phyloP scores from a whole-genome alignment of 2,329 filamentous ascomycete genomes.

The Sclerotinia trifoliorum region DNA sequence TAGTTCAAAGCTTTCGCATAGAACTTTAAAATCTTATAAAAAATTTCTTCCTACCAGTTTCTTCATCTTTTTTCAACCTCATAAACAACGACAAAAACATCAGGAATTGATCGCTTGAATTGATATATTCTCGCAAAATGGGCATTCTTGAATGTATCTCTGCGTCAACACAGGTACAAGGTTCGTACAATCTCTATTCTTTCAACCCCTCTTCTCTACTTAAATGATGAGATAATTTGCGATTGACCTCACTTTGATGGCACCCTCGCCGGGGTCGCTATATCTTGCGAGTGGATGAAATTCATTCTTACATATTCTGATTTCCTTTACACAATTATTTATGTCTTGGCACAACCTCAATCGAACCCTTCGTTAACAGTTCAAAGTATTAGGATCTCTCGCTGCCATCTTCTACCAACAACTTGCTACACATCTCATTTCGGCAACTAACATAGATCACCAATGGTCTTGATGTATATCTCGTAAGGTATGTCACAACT shows the following conservation, averaged over 20 bases:
- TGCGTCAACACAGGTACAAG: constrained; percentile 1
- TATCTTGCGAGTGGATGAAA: constrained; percentile 79
- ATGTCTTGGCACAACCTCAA: neutral
- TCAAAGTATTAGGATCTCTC: constrained; percentile 2
- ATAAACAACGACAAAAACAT: neutral
- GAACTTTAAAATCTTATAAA: constrained; percentile 12
- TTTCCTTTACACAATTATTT: constrained; percentile 24
- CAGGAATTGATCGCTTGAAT: neutral
- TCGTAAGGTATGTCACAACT: neutral
- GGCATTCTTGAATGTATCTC: neutral
- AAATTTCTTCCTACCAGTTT: neutral
- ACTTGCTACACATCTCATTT: neutral
- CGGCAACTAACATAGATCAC: constrained; percentile 4
- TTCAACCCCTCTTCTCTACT: constrained; percentile 30
- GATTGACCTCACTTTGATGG: constrained; percentile 87
- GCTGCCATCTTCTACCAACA: neutral
- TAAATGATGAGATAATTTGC: constrained; percentile 98
- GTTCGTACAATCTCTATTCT: constrained; percentile 14
- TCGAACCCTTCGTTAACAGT: neutral
- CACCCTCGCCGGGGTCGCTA: constrained; percentile 87
- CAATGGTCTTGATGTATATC: neutral
- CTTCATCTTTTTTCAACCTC: neutral
- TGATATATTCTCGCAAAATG: neutral
- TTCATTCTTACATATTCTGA: constrained; percentile 99
- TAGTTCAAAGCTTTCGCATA: constrained; percentile 4